Base-by-base conservation (phyloP, 257 asterid genomes). In the Prunella vulgaris region DNA sequence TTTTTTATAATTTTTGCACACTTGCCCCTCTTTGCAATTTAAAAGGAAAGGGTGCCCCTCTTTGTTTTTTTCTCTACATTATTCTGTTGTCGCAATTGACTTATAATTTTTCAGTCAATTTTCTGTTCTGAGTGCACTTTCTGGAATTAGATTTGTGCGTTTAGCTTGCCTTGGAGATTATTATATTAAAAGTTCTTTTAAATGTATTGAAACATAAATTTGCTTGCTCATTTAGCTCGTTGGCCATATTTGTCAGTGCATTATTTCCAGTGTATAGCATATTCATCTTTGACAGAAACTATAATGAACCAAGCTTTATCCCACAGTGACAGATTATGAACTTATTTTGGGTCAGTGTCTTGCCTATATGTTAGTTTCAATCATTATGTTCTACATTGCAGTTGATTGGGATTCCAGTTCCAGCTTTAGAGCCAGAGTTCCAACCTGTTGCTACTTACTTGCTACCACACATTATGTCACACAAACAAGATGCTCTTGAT, bases 401-500 rank as follows among this genome's bases (percentile, higher is more conserved):
- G 97, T 83, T 91, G 74, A 81, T 91, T 22, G 99, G 99, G 77
- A 82, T 90, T 70, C 73, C 97, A 33, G 87, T 94, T 72, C 80
- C 86, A 33, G 87, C 95, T 78, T 93, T 94, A 69, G 97, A 91
- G 79, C 92, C 96, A 33, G 99, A 94, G 80, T 91, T 94, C 77
- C 99, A 87, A 74, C 84, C 97, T 27, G 88, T 91, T 63, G 95
- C 88, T 59, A 86, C 79, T 78, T 79, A 85, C 82, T 83, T 94
- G 84, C 80, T 94, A 56, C 95, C 96, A 6, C 81, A 84, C 77
- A 87, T 91, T 75, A 81, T 89, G 71, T 85, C 96, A 28, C 88
- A 88, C 82, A 91, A 87, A 81, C 96, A 85, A 75, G 99, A 93
- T 60, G 81, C 78, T 61, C 74, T 73, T 72, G 95, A 89, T 79